Evolutionary conservation across 768 basidiomycete species (phyloP).

Genomic region (Trametes cubensis): DNA sequence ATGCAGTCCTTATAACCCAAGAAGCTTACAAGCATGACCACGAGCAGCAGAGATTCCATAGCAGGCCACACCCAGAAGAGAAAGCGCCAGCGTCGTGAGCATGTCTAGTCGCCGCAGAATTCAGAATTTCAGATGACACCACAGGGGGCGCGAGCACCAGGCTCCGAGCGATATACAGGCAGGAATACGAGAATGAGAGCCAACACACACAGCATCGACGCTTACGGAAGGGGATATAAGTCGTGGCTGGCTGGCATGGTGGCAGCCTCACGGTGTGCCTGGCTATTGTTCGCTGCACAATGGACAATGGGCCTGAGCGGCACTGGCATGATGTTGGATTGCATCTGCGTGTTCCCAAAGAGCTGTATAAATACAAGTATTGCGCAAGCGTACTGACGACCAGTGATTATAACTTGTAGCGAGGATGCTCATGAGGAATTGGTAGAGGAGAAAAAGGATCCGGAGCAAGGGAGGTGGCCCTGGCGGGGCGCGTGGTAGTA

Average conservation of each 20-base stretch:
- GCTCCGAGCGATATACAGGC: constrained; percentile 3
- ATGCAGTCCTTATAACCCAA: no score
- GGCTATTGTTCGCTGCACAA: constrained; percentile 17
- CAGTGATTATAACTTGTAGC: no score
- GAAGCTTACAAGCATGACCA: constrained; percentile 15
- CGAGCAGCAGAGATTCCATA: background rate
- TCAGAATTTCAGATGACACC: background rate
- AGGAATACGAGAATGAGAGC: background rate
- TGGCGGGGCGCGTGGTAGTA: no score
- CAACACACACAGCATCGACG: background rate
- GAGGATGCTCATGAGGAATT: no score
- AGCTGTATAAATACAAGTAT: no score
- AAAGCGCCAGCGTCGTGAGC: background rate
- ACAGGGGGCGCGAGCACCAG: constrained; percentile 11
- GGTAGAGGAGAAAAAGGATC: no score
- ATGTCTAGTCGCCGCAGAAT: background rate
- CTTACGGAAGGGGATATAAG: background rate
- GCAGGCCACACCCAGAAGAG: background rate
- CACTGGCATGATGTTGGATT: no score
- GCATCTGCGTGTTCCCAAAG: background rate
- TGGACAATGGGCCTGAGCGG: background rate
- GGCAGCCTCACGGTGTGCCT: constrained; percentile 9
- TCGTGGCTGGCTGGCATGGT: constrained; percentile 5
- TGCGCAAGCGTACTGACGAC: no score
- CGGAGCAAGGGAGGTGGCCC: no score